phyloP scores from a whole-genome alignment of 23 red algal genomes.

The Gracilariopsis chorda region DNA sequence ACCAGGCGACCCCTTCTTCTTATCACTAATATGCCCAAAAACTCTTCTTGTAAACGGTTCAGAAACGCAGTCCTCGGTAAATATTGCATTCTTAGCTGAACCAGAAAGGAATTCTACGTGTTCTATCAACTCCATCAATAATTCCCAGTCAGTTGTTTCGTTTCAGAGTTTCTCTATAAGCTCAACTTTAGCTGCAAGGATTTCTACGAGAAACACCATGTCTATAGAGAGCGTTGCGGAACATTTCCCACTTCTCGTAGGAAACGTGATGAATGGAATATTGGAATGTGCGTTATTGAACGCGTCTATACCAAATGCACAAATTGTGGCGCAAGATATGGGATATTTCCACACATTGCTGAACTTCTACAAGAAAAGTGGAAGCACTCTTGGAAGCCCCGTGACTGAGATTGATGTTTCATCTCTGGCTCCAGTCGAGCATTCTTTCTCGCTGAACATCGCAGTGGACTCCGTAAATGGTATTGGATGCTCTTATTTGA shows the following conservation, averaged over 20 bases:
- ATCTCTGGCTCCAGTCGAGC: background rate
- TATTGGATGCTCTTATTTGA: conserved; percentile 4
- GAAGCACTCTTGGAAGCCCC: background rate
- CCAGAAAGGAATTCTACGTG: background rate
- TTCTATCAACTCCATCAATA: background rate
- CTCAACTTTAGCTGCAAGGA: background rate
- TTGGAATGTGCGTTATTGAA: background rate
- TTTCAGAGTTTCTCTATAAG: background rate
- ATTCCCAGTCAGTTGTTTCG: background rate
- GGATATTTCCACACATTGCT: background rate
- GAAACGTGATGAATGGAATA: background rate
- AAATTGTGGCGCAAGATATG: background rate
- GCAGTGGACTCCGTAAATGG: background rate
- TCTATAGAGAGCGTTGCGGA: background rate
- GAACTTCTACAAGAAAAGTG: background rate
- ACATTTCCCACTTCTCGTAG: background rate
- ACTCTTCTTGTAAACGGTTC: background rate
- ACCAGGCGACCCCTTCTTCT: background rate
- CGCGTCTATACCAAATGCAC: background rate
- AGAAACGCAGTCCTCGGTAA: background rate
- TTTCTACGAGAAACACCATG: background rate
- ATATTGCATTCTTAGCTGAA: background rate
- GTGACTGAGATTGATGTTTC: background rate
- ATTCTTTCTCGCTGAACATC: background rate
- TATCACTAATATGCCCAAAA: background rate